Conservation (phyloP, 257 asterid genomes). For the Solanum lignicaule region DNA sequence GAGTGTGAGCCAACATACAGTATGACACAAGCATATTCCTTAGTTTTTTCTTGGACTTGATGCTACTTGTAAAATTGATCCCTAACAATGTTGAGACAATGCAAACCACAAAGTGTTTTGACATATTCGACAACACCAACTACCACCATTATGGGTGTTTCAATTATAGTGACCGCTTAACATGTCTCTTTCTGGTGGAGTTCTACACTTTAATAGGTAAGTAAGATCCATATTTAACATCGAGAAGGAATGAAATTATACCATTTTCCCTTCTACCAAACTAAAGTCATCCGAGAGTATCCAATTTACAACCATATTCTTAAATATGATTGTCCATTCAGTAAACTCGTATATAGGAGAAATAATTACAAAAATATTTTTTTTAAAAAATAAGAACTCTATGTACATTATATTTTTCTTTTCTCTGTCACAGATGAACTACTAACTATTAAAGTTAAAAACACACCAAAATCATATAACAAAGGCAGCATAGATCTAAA, state of each 20-base stretch:
- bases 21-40: not conserved
- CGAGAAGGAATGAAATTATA: not conserved
- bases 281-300: not conserved
- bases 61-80: not conserved
- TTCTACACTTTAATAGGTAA: no score
- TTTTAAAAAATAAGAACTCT: no score
- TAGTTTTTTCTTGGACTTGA: not conserved
- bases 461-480: no score
- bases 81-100: not conserved
- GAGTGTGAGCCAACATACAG: conserved; percentile 38
- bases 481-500: no score
- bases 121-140: not conserved
- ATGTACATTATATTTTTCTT: not conserved
- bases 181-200: no score
- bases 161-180: no score
- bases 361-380: not conserved
- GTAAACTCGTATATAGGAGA: no score
- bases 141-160: not conserved
- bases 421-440: no score
- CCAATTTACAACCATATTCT: not conserved
- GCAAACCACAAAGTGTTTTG: no score
- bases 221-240: no score
- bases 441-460: no score
- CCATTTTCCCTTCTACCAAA: not conserved
- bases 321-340: not conserved